phyloP scores from a whole-genome alignment of 1,139 yeast genomes.

The Taphrina pruni region DNA sequence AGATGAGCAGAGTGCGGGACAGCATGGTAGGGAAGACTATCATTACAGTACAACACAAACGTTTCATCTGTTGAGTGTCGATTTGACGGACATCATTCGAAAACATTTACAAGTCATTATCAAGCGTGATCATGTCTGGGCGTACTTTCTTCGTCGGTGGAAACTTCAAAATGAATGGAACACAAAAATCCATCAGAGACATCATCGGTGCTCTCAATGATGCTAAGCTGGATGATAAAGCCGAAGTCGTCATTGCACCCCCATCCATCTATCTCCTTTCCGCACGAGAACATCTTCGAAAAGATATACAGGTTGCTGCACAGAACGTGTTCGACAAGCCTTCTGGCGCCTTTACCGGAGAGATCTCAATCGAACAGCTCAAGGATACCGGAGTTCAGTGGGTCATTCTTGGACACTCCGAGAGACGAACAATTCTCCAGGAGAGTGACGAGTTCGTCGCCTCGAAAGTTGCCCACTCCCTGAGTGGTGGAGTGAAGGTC shows the following conservation, averaged over 20 bases:
- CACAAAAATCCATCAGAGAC: slow-evolving; percentile 79
- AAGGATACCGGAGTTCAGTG: slow-evolving; percentile 92
- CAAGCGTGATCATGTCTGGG: slow-evolving; percentile 52
- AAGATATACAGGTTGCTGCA: slow-evolving; percentile 78
- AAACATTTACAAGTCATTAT: neutral
- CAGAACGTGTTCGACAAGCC: slow-evolving; percentile 88
- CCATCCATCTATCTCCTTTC: slow-evolving; percentile 89
- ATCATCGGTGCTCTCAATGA: slow-evolving; percentile 83
- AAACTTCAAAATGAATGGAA: slow-evolving; percentile 98
- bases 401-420: slow-evolving; percentile 98
- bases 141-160: slow-evolving; percentile 76
- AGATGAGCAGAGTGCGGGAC: too few relatives aligned
- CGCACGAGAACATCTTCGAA: slow-evolving; percentile 74
- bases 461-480: slow-evolving; percentile 91
- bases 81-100: too few relatives aligned
- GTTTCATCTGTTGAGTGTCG: too few relatives aligned
- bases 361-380: slow-evolving; percentile 80
- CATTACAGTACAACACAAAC: too few relatives aligned
- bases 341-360: slow-evolving; percentile 98
- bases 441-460: slow-evolving; percentile 93
- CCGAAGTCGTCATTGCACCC: slow-evolving; percentile 93
- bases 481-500: slow-evolving; percentile 42
- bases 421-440: slow-evolving; percentile 92
- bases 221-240: slow-evolving; percentile 72
- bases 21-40: too few relatives aligned